A percentile compares a stretch with the other conserved stretches of the same genome.
phyloP scores from a whole-genome alignment of 129 eudicot genomes.

The Ambrosia artemisiifolia region DNA sequence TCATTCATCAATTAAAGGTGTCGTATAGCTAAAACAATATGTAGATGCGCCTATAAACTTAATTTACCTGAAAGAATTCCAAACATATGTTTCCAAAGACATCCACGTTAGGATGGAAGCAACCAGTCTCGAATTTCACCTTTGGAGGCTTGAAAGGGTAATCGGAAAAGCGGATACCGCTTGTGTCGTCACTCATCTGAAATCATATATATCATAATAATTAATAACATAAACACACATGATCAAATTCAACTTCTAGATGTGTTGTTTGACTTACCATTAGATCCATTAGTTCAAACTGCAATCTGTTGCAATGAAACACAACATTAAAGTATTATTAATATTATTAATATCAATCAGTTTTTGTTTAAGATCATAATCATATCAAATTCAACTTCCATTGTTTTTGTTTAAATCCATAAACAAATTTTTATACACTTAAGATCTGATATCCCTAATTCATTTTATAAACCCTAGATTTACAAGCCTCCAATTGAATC shows the following conservation, averaged over 20 bases:
- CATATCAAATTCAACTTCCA: too few relatives aligned
- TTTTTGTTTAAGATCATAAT: too few relatives aligned
- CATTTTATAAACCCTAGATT: too few relatives aligned
- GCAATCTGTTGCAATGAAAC: constrained; percentile 54
- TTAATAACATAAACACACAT: too few relatives aligned
- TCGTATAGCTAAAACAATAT: too few relatives aligned
- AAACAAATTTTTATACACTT: too few relatives aligned
- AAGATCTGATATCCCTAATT: too few relatives aligned
- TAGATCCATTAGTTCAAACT: constrained; percentile 89
- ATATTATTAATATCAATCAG: not conserved
- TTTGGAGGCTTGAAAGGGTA: constrained; percentile 96
- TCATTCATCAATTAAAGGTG: too few relatives aligned
- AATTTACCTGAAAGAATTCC: constrained; percentile 99
- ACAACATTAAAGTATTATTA: constrained; percentile 14
- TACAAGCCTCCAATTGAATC: too few relatives aligned
- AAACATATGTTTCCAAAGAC: constrained; percentile 81
- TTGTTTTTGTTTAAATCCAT: too few relatives aligned
- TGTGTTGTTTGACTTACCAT: constrained; percentile 57
- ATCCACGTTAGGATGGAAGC: constrained; percentile 95
- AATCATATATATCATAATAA: not conserved
- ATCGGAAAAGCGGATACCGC: constrained; percentile 92
- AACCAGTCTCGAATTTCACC: constrained; percentile 90
- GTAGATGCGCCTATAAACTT: too few relatives aligned
- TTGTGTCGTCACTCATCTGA: constrained; percentile 84
- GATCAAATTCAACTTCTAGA: too few relatives aligned